These are phyloP conservation scores for Scleroderma citrinum DNA, from an alignment of 768 basidiomycete genomes.

Conservation along the genomic window DNA sequence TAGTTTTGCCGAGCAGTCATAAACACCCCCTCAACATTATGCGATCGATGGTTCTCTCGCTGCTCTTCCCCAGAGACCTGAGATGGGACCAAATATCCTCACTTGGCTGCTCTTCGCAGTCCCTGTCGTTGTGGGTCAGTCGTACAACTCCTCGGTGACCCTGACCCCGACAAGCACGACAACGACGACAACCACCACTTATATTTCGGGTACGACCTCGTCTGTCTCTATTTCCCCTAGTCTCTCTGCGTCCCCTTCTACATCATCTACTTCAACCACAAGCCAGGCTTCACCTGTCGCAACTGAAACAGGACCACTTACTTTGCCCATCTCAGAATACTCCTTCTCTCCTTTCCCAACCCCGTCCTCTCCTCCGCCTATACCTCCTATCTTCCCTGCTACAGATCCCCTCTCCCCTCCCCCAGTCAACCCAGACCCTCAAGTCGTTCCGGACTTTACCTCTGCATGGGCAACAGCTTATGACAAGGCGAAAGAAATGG, in stretches of 20 bases:
- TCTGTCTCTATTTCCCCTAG: not conserved
- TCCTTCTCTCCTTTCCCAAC: constrained; percentile 57
- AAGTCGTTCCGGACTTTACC: constrained; percentile 40
- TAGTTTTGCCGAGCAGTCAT: too few relatives aligned
- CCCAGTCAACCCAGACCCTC: constrained; percentile 36
- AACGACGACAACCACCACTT: not conserved
- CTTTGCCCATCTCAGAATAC: constrained; percentile 35
- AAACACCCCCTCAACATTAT: too few relatives aligned
- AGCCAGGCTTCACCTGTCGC: constrained; percentile 2
- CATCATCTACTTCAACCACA: constrained; percentile 6
- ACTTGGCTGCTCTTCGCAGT: not conserved
- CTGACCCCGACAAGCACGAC: not conserved
- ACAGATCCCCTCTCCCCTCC: constrained; percentile 56
- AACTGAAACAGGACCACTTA: constrained; percentile 20
- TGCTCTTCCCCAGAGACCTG: not conserved
- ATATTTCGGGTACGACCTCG: not conserved
- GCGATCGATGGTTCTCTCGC: too few relatives aligned
- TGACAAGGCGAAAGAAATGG: constrained; percentile 50
- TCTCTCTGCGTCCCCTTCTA: not conserved
- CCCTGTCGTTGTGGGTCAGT: not conserved
- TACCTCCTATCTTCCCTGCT: constrained; percentile 47
- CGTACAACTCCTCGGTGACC: not conserved
- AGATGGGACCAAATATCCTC: not conserved
- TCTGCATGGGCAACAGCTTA: constrained; percentile 55
- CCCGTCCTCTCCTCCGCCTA: constrained; percentile 44